Evolutionary conservation across 331 rosid genomes (phyloP).

Genomic region (Arachis monticola): DNA sequence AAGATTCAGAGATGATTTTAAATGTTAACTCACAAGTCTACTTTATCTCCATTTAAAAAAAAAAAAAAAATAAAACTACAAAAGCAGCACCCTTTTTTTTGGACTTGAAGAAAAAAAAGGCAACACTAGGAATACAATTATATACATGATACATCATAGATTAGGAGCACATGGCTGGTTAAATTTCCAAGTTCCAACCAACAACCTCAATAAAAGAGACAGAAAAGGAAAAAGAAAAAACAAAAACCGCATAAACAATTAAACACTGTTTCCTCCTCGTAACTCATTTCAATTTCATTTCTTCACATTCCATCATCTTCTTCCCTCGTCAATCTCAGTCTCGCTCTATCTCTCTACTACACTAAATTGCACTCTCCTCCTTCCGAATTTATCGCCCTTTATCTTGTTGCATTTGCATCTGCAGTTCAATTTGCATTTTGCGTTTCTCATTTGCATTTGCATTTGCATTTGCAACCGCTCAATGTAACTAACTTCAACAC

Average conservation of each 20-base stretch:
- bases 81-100: no score
- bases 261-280: constrained; percentile 1
- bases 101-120: no score
- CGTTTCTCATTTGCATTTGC: not conserved
- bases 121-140: no score
- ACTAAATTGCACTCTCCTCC: constrained; percentile 15
- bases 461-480: not conserved
- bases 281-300: constrained; percentile 25
- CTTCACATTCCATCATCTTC: constrained; percentile 42
- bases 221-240: no score
- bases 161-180: constrained; percentile 40
- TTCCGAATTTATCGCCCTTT: not conserved
- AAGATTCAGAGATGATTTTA: no score
- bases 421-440: not conserved
- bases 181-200: constrained; percentile 25
- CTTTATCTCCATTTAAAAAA: no score
- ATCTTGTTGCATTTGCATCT: not conserved
- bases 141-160: constrained; percentile 50
- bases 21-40: no score
- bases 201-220: not conserved
- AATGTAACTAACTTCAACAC: not conserved
- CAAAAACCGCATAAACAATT: no score
- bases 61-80: no score
- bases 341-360: not conserved
- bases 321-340: constrained; percentile 43